Base-by-base conservation (phyloP, 768 basidiomycete species). In the Boletellus ananiceps region DNA sequence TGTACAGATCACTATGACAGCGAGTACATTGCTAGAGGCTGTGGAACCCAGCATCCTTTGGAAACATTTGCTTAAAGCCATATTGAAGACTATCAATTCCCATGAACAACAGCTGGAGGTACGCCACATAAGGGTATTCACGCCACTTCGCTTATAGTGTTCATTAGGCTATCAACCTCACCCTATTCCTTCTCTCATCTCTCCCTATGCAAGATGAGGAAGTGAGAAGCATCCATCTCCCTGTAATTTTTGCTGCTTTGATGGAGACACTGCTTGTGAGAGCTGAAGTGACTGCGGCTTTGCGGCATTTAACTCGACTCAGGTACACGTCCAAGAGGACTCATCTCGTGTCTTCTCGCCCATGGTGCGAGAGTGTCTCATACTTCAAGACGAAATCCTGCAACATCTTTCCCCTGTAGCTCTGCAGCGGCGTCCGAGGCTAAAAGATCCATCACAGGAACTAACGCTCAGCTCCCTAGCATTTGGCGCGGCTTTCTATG, bases 201-300 rank as follows among this genome's bases (percentile, higher is more conserved):
- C 87, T 96, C 61, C 77, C 83, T 11, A 63, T 74, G 2, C 88
- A 91, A 58, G 95, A 98, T 57, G 93, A 97, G 52, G 95, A 96
- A 62, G 80, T 89, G 21, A 82, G 80, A 59, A 78, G 73, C 3
- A 73, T 93, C 25, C 91, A 95, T 66, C 69, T 93, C 11, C 93
- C 95, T 0, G 67, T 93, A 37, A 72, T 92, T 13, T 85, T 94
- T 50, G 73, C 81, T 2, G 83, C 80, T 6, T 71, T 90, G 37
- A 61, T 86, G 35, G 85, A 90, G 52, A 59, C 77, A 5, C 54
- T 91, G 31, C 70, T 79, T 53, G 91, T 93, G 64, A 66, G 76
- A 43, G 13, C 25, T 16, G 38, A 3, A 21, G n/a, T 36, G 40
- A 0, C 19, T 35, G 41, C 18, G 8, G 3, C 13, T 13, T 25